Base-by-base conservation (phyloP, 2,329 filamentous ascomycete species). In the Nannizzia gypsea region DNA sequence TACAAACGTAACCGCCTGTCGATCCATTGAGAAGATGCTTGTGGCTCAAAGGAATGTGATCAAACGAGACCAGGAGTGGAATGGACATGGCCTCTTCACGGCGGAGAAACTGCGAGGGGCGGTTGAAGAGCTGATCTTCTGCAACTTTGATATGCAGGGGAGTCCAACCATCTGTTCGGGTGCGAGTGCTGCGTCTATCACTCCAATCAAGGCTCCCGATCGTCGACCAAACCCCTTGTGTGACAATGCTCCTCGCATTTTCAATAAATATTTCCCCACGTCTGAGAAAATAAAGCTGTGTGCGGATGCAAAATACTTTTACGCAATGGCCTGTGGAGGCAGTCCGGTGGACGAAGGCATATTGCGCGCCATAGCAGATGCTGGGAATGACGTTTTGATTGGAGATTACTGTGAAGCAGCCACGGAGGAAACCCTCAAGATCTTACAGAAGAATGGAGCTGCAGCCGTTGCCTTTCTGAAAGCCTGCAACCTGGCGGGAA, bases 301-400 rank as follows among this genome's bases (percentile, higher is more conserved):
- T 36, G 57, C 60, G 0, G 66, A 68, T 50, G 65, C 66, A 24
- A 68, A 93, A 70, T 80, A 90, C 67, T 86, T 87, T 77, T 93
- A 92, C 73, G 79, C 86, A 63, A 88, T 93, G 3, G 89, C 89
- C 3, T 63, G 60, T 15, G 61, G 61, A 3, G 63, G 56, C 1
- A 54, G 58, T 1, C 8, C 56, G 6, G 56, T 58, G 6, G 64
- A 67, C 31, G 61, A 65, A 26, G 66, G 64, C 15, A 28, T 67
- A 1, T 54, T 64, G 0, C 46, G 57, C 1, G 64, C 66, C 1
- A 60, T 68, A 20, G 63, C 66, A 22, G 65, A 67, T 20, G 63
- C 67, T 1, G 66, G 61, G 22, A 68, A 69, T 20, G 63, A 67
- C 26, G 59, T 67, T 26, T 46, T 66, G 24, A 67, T 66, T 42